These are phyloP conservation scores for Epichloe aotearoae DNA, from an alignment of 2,329 filamentous ascomycete genomes.

Conservation along the genomic window DNA sequence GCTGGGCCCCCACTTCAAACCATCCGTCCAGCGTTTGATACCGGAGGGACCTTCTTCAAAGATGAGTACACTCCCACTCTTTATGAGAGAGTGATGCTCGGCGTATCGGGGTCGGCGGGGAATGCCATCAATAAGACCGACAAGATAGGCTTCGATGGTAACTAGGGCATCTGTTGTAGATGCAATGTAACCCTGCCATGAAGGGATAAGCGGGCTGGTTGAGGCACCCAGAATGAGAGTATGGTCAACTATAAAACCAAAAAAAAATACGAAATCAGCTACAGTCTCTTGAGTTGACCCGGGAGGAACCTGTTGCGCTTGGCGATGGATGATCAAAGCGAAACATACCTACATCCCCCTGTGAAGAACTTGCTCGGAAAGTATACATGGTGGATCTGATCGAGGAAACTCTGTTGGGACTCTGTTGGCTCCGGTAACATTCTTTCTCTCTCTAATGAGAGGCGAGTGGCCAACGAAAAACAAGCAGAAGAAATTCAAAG, in stretches of 20 bases:
- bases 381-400: neutral
- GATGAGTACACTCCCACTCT: slow-evolving; percentile 74
- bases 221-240: slow-evolving; percentile 2
- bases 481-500: neutral
- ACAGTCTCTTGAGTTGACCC: neutral
- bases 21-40: slow-evolving; percentile 88
- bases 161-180: slow-evolving; percentile 62
- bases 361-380: neutral
- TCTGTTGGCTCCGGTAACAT: neutral
- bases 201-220: slow-evolving; percentile 37
- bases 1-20: slow-evolving; percentile 77
- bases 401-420: neutral
- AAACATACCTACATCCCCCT: neutral
- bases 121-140: slow-evolving; percentile 57
- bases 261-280: neutral
- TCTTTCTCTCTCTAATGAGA: neutral
- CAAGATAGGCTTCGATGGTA: slow-evolving; percentile 68
- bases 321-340: neutral
- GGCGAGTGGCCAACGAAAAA: neutral
- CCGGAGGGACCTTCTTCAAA: slow-evolving; percentile 82
- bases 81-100: slow-evolving; percentile 62
- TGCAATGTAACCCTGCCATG: slow-evolving; percentile 51
- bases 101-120: slow-evolving; percentile 73
- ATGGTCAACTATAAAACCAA: neutral
- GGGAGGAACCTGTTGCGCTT: neutral